These are phyloP conservation scores for Talaromyces thailandensis DNA, from an alignment of 495 filamentous ascomycete species.

Conservation along the genomic window DNA sequence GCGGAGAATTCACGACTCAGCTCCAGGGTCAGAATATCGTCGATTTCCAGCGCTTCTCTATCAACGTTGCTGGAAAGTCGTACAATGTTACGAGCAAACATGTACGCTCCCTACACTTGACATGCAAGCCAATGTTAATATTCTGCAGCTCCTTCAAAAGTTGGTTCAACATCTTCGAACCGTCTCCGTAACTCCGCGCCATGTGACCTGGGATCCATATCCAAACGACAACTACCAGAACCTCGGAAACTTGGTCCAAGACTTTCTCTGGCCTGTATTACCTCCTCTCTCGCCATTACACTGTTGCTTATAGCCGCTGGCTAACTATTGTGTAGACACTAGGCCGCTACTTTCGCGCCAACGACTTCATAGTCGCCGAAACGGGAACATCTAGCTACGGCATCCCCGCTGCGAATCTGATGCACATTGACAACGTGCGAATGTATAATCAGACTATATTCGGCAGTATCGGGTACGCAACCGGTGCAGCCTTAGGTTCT, in stretches of 20 bases:
- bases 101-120: constrained; percentile 8
- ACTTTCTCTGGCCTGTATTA: constrained; percentile 24
- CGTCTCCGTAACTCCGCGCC: background rate
- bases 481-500: constrained; percentile 38
- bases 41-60: constrained; percentile 30
- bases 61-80: constrained; percentile 18
- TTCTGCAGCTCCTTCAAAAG: background rate
- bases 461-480: constrained; percentile 39
- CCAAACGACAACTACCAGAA: constrained; percentile 4
- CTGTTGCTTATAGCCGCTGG: too few species aligned
- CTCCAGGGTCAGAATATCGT: constrained; percentile 16
- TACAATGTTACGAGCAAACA: constrained; percentile 23
- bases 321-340: constrained; percentile 10
- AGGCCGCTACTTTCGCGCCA: constrained; percentile 19
- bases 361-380: constrained; percentile 32
- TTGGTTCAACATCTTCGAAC: background rate
- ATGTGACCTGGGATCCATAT: constrained; percentile 15
- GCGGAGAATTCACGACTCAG: constrained; percentile 26
- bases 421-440: constrained; percentile 13
- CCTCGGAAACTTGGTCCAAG: constrained; percentile 16
- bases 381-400: constrained; percentile 32
- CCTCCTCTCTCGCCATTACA: too few species aligned
- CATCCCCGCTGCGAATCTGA: constrained; percentile 20
- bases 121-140: background rate
- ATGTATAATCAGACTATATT: constrained; percentile 34